Conservation (phyloP, 163 green algal species). For the Dunaliella salina region DNA sequence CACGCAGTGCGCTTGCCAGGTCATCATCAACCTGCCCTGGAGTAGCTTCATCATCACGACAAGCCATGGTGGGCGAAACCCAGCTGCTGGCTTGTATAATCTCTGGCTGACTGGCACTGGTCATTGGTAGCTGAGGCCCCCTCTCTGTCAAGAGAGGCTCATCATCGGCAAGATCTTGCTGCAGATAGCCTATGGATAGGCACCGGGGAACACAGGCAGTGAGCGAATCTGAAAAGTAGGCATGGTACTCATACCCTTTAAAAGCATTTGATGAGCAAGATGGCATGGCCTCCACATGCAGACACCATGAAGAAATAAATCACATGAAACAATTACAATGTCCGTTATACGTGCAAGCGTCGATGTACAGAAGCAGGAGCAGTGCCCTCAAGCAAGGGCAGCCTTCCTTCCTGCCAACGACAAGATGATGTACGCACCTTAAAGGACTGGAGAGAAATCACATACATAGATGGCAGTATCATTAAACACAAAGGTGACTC, state of each 20-base stretch:
- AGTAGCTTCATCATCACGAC: background rate
- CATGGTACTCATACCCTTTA: background rate
- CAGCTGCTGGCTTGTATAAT: background rate
- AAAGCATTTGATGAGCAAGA: background rate
- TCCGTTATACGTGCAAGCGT: too few species aligned
- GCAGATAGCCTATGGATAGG: background rate
- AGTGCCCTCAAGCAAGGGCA: too few species aligned
- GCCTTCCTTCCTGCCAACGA: too few species aligned
- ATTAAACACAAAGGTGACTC: too few species aligned
- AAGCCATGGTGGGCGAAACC: background rate
- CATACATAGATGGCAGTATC: too few species aligned
- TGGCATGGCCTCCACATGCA: background rate
- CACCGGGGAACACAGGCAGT: background rate
- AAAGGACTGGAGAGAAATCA: too few species aligned
- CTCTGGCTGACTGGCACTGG: too few species aligned
- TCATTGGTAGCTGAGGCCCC: background rate
- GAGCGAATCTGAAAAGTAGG: background rate
- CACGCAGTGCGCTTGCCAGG: background rate
- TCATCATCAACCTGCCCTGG: background rate
- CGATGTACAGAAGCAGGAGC: too few species aligned
- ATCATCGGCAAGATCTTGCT: background rate
- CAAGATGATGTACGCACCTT: too few species aligned
- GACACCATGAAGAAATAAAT: background rate
- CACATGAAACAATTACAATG: too few species aligned
- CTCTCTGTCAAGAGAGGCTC: background rate